These are phyloP conservation scores for Rhizoclosmatium globosum DNA, from an alignment of 192 early-diverging fungal species.

Conservation along the genomic window DNA sequence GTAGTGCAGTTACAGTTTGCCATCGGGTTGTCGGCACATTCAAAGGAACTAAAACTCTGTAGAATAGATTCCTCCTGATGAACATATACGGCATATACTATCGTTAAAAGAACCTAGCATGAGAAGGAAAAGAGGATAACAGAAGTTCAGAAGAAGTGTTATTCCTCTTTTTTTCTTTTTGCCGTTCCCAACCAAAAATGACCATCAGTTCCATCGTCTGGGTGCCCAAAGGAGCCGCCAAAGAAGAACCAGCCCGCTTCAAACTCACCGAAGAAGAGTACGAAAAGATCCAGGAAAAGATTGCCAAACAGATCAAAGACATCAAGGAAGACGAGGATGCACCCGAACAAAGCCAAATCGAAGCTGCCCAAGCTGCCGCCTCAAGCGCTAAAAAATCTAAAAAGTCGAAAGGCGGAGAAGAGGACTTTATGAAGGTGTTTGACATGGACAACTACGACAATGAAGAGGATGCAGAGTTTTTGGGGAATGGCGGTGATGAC, in stretches of 20 bases:
- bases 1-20: too few species aligned
- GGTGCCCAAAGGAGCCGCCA: conserved; percentile 92
- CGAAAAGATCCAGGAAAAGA: conserved; percentile 76
- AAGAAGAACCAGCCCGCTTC: conserved; percentile 78
- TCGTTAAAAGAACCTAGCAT: neutral
- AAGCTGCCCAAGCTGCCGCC: conserved; percentile 5
- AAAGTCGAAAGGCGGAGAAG: conserved; percentile 27
- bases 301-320: conserved; percentile 62
- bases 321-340: conserved; percentile 29
- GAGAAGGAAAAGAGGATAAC: neutral
- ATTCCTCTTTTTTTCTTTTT: conserved; percentile 29
- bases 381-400: neutral
- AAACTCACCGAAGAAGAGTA: conserved; percentile 91
- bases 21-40: too few species aligned
- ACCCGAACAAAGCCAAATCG: neutral
- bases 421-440: conserved; percentile 62
- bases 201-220: conserved; percentile 89
- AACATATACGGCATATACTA: too few species aligned
- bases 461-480: conserved; percentile 57
- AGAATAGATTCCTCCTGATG: too few species aligned
- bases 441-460: conserved; percentile 95
- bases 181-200: neutral
- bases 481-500: conserved; percentile 24
- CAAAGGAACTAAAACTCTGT: too few species aligned
- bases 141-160: neutral